A percentile compares a stretch with the other conserved stretches of the same genome.
Evolutionary conservation across 2,329 filamentous ascomycete genomes (phyloP).

Genomic region (Epichloe bromicola): DNA sequence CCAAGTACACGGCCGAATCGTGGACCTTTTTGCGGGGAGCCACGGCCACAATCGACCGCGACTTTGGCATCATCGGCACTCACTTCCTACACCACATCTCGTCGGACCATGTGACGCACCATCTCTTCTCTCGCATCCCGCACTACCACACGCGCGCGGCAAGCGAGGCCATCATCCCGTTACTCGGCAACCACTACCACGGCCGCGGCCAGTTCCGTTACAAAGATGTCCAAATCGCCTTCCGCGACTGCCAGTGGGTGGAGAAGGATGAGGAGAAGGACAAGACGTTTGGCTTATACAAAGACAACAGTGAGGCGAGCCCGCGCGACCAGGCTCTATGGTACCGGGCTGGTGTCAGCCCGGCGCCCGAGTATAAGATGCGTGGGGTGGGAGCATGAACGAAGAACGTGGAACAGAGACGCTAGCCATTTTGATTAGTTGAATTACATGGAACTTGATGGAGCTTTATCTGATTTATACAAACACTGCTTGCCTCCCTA

Average conservation of each 20-base stretch:
- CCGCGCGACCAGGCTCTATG: not conserved
- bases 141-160: constrained; percentile 40
- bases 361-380: constrained; percentile 1
- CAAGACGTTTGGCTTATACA: not conserved
- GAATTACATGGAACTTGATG: too few relatives aligned
- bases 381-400: not conserved
- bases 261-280: not conserved
- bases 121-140: constrained; percentile 33
- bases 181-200: constrained; percentile 90
- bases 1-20: constrained; percentile 38
- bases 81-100: constrained; percentile 51
- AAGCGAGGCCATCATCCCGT: constrained; percentile 57
- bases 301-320: not conserved
- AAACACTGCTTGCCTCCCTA: too few relatives aligned
- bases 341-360: constrained; percentile 1
- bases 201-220: not conserved
- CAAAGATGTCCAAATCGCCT: not conserved
- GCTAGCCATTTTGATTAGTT: too few relatives aligned
- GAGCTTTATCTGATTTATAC: too few relatives aligned
- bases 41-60: constrained; percentile 47
- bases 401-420: too few relatives aligned
- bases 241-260: not conserved
- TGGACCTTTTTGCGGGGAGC: constrained; percentile 53
- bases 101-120: constrained; percentile 49
- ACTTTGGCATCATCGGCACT: constrained; percentile 47